These are phyloP conservation scores for Acanthamoeba comandoni DNA, from an alignment of 208 protist genomes.

Conservation along the genomic window DNA sequence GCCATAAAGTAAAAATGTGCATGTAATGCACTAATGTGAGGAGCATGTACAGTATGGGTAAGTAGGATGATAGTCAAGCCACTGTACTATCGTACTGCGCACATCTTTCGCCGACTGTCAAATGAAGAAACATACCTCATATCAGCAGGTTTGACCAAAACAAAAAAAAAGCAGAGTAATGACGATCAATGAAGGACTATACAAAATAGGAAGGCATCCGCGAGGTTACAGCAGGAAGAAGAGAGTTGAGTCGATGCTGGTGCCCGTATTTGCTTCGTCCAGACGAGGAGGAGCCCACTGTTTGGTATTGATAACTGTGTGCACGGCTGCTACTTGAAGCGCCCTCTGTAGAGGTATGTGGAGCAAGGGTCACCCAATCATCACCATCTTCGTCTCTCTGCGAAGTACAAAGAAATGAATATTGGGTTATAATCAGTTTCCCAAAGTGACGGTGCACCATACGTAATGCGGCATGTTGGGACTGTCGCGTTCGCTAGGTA, in stretches of 20 bases:
- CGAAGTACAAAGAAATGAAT: neutral
- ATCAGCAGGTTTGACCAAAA: too few species aligned
- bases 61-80: slow-evolving; percentile 30
- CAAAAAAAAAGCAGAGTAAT: too few species aligned
- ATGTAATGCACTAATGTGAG: neutral
- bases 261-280: too few species aligned
- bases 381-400: slow-evolving; percentile 47
- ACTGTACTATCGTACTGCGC: slow-evolving; percentile 20
- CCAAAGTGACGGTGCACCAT: neutral
- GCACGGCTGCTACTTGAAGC: too few species aligned
- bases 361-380: neutral
- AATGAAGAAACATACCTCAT: too few species aligned
- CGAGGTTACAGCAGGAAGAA: too few species aligned
- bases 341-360: neutral
- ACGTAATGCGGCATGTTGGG: neutral
- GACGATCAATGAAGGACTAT: too few species aligned
- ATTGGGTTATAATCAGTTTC: neutral
- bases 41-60: slow-evolving; percentile 42
- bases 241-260: too few species aligned
- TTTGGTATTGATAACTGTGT: too few species aligned
- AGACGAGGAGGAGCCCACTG: too few species aligned
- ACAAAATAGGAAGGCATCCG: too few species aligned
- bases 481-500: neutral
- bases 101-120: slow-evolving; percentile 5
- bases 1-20: neutral